These are phyloP conservation scores for Mortierella alpina DNA, from an alignment of 192 early-diverging fungal genomes.

Conservation along the genomic window DNA sequence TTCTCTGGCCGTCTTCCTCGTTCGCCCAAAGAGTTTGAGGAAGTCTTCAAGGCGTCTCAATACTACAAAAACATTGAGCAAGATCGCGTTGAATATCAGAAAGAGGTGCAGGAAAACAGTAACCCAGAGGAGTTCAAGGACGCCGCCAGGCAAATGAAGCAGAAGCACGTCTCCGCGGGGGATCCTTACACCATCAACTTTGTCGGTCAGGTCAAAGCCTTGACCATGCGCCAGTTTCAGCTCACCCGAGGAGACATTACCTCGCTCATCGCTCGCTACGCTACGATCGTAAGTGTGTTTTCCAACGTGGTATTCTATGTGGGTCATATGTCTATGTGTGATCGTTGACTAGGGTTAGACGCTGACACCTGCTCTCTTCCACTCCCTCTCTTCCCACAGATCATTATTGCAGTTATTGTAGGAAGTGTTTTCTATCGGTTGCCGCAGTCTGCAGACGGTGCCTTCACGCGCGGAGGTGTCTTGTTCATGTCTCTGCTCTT, in stretches of 20 bases:
- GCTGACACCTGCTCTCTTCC: too few relatives aligned
- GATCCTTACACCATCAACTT: constrained; percentile 77
- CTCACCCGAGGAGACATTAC: constrained; percentile 66
- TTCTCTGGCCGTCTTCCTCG: constrained; percentile 66
- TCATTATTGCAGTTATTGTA: constrained; percentile 76
- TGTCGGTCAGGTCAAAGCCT: constrained; percentile 67
- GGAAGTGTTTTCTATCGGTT: constrained; percentile 77
- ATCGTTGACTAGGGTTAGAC: constrained; percentile 17
- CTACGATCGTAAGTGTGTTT: constrained; percentile 21
- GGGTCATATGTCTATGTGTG: constrained; percentile 17
- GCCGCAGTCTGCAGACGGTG: constrained; percentile 66
- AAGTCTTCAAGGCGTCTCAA: constrained; percentile 57
- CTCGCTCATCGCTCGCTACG: constrained; percentile 65
- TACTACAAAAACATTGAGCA: constrained; percentile 54
- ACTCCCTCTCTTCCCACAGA: constrained; percentile 4
- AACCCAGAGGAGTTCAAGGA: constrained; percentile 54
- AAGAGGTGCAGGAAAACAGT: constrained; percentile 26
- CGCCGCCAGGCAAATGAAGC: constrained; percentile 67
- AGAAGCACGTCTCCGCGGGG: constrained; percentile 57
- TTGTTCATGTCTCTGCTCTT: constrained; percentile 74
- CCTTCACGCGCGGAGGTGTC: constrained; percentile 83
- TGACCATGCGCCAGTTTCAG: constrained; percentile 72
- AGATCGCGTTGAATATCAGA: constrained; percentile 59
- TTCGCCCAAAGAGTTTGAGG: constrained; percentile 73
- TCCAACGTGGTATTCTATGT: too few relatives aligned